Base-by-base conservation (phyloP, 495 filamentous ascomycete species). In the Lasiosphaeris hirsuta region DNA sequence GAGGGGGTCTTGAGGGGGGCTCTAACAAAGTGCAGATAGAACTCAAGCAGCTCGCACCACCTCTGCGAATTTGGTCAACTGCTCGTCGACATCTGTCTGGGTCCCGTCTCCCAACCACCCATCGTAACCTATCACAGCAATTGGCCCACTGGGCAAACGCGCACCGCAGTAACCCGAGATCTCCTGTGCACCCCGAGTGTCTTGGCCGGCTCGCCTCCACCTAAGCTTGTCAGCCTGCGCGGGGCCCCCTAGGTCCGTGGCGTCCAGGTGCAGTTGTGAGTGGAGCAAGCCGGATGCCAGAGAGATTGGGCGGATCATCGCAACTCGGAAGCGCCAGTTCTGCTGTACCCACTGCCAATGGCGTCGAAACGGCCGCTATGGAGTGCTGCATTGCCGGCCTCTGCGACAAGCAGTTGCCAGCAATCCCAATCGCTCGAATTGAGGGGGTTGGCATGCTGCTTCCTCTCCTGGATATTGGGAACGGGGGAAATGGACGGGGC, bases 151-250 rank as follows among this genome's bases (percentile, higher is more conserved):
- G 44, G 30, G 43, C 18, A 35, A 40, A 52, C n/a, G 56, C 41
- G 48, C 36, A 58, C 47, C 58, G 58, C 64, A 59, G 53, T 58
- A 60, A 55, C 15, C 63, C 61, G 52, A 59, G 56, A 56, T 64
- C 61, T 57, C 43, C 60, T 63, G 55, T 58, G 53, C 49, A 48
- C 51, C 50, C 51, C 44, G 54, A 50, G 44, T 49, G 57, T 47
- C 49, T 59, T 59, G 57, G 49, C 57, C n/a, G 38, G 3, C 33
- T 51, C 18, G 50, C 50, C 38, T 52, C 42, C 23, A 23, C 17
- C 35, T 47, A 56, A 41, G 55, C 46, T 55, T n/a, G 52, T 43
- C 33, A 48, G 38, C 47, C 34, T 51, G 41, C 57, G 53, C 53
- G 53, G 53, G 42, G 43, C 52, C 41, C 52, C 41, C 41, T 35